Conservation (phyloP, 140 eudicot species). For the Anethum foeniculum region DNA sequence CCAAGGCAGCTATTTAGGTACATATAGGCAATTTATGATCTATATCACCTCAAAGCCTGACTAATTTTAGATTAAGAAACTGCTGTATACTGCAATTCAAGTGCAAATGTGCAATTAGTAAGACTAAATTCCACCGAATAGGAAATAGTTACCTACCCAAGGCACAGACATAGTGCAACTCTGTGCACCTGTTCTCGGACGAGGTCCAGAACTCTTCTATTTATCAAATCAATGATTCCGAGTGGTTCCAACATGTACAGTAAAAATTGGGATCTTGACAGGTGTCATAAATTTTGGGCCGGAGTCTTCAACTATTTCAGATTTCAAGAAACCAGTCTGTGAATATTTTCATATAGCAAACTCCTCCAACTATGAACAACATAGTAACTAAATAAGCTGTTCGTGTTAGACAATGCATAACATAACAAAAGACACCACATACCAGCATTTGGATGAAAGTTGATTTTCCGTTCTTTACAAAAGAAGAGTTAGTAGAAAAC, state of each 20-base stretch:
- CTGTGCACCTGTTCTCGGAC: slow-evolving; percentile 44
- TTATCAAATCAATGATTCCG: no score
- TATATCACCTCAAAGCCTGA: no score
- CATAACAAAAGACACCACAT: slow-evolving; percentile 1
- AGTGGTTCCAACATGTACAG: slow-evolving; percentile 60
- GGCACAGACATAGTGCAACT: slow-evolving; percentile 45
- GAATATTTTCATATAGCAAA: background rate
- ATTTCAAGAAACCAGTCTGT: slow-evolving; percentile 56
- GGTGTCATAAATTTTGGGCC: slow-evolving; percentile 50
- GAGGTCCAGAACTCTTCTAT: no score
- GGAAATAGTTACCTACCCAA: slow-evolving; percentile 32
- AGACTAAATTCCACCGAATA: background rate
- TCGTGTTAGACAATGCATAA: no score
- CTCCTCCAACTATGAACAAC: background rate
- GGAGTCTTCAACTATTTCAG: slow-evolving; percentile 38
- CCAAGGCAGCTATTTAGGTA: no score
- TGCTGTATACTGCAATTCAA: no score
- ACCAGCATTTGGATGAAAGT: slow-evolving; percentile 94
- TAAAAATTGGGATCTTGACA: slow-evolving; percentile 53
- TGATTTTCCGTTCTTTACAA: slow-evolving; percentile 44
- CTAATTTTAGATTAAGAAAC: no score
- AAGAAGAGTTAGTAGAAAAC: no score
- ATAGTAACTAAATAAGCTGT: background rate
- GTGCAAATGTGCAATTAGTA: no score
- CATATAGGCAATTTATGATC: no score